Percentiles rank a stretch among this genome's conserved stretches.
These are phyloP conservation scores for Cordyceps sp. DNA, from an alignment of 2,329 filamentous ascomycete genomes.

Conservation along the genomic window DNA sequence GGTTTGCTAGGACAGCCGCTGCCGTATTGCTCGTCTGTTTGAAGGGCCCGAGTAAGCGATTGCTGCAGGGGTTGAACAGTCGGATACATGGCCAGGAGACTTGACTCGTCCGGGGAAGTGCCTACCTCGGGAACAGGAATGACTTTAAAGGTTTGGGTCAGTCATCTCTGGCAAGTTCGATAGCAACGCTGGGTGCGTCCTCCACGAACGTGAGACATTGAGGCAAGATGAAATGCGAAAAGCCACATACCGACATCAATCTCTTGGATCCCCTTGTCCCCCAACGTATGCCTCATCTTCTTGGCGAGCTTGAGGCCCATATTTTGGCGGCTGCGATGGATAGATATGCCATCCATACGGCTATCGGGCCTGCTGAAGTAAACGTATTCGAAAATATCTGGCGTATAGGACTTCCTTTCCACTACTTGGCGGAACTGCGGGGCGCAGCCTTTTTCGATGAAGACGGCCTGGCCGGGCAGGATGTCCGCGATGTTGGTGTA, in stretches of 20 bases:
- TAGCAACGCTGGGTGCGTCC: too few relatives aligned
- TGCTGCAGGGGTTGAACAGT: not conserved
- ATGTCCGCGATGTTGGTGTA: slow-evolving; percentile 66
- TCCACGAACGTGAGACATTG: too few relatives aligned
- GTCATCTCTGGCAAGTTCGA: too few relatives aligned
- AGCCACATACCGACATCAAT: slow-evolving; percentile 52
- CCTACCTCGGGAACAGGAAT: slow-evolving; percentile 51
- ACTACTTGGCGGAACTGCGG: slow-evolving; percentile 66
- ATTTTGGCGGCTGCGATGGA: slow-evolving; percentile 67
- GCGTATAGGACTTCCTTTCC: slow-evolving; percentile 51
- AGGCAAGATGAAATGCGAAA: too few relatives aligned
- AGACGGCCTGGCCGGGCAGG: slow-evolving; percentile 68
- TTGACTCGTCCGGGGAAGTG: too few relatives aligned
- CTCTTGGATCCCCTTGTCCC: slow-evolving; percentile 50
- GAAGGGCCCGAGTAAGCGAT: not conserved
- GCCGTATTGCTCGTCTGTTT: slow-evolving; percentile 56
- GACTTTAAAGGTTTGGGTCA: slow-evolving; percentile 15
- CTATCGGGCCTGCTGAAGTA: slow-evolving; percentile 77
- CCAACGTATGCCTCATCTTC: slow-evolving; percentile 50
- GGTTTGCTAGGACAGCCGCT: slow-evolving; percentile 58
- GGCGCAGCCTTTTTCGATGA: slow-evolving; percentile 60
- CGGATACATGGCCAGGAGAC: not conserved
- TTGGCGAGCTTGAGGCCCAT: slow-evolving; percentile 75
- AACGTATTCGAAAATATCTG: slow-evolving; percentile 68
- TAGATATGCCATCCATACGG: slow-evolving; percentile 73